Evolutionary conservation across 108 stramenopile species (phyloP), one percentile per base, ranked within the genome.

Genomic region (Conticribra guillardii): DNA sequence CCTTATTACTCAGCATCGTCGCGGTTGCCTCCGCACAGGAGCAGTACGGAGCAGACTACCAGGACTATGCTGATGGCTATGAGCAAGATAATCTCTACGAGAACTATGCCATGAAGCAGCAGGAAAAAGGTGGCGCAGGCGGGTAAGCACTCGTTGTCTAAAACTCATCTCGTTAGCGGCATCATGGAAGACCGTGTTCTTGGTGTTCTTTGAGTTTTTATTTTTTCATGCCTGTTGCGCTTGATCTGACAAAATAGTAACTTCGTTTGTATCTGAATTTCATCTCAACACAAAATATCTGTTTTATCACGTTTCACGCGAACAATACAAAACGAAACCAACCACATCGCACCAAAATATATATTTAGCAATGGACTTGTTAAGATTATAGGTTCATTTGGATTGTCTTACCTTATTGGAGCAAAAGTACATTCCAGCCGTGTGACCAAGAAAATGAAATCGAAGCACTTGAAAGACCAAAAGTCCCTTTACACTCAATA

Each of bases 401-500:
- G 73, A 21, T 74, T 67, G 21, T 73, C 82, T 11, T 92, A 90
- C 81, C 50, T 90, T 19, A 60, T 85, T 56, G 94, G 90, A 26
- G 90, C 83, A 18, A 84, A 86, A 61, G 65, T 89, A 55, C 91
- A 95, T 75, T 80, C 84, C 11, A 78, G 86, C 1, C 76, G 88
- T 15, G 84, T 84, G 9, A 66, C 84, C 19, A 89, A 92, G 64
- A 84, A 85, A 58, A 28, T 91, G 21, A 91, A 85, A 79, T 64
- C 71, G 63, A 90, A 92, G 71, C 88, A 89, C 60, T 69, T 85
- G 73, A 82, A 84, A 65, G 92, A 93, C 69, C 89, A 91, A 83
- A 95, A 96, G 76, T 69, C 86, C 55, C 78, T 93, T 22, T 96
- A 96, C 72, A 77, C 88, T 8, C 95, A 96, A 78, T 96, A 96